Percentiles rank a stretch among this genome's conserved stretches.
These are phyloP conservation scores for Zostera marina DNA, from an alignment of 116 monocot genomes.

Conservation along the genomic window DNA sequence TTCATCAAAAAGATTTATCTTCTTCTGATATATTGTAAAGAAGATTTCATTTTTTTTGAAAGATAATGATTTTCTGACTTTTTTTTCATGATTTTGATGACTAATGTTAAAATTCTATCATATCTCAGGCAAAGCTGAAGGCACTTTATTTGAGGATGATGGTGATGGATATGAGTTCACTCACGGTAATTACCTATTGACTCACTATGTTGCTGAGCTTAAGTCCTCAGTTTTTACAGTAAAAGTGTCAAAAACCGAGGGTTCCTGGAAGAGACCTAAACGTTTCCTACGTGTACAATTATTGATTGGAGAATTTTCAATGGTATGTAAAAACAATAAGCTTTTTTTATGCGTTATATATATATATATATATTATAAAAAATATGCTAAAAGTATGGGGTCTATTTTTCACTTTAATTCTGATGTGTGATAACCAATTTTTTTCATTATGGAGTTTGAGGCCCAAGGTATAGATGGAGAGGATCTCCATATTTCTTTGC, in stretches of 20 bases:
- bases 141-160: slow-evolving; percentile 79
- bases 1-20: no score
- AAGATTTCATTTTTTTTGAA: neutral
- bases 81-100: neutral
- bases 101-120: neutral
- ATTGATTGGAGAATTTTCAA: slow-evolving; percentile 68
- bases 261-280: slow-evolving; percentile 51
- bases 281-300: slow-evolving; percentile 52
- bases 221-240: slow-evolving; percentile 50
- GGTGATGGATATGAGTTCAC: slow-evolving; percentile 84
- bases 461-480: slow-evolving; percentile 60
- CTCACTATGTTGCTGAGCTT: slow-evolving; percentile 65
- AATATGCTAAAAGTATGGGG: no score
- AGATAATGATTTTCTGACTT: neutral
- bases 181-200: slow-evolving; percentile 54
- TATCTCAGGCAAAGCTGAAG: slow-evolving; percentile 60
- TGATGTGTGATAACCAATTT: no score
- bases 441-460: slow-evolving; percentile 34
- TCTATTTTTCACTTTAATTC: neutral
- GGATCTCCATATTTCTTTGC: slow-evolving; percentile 46
- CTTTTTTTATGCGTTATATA: neutral
- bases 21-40: neutral
- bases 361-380: no score
- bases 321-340: slow-evolving; percentile 27
- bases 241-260: slow-evolving; percentile 65